These are phyloP conservation scores for Nannochloris sp. DNA, from an alignment of 139 green algal genomes.

Conservation along the genomic window DNA sequence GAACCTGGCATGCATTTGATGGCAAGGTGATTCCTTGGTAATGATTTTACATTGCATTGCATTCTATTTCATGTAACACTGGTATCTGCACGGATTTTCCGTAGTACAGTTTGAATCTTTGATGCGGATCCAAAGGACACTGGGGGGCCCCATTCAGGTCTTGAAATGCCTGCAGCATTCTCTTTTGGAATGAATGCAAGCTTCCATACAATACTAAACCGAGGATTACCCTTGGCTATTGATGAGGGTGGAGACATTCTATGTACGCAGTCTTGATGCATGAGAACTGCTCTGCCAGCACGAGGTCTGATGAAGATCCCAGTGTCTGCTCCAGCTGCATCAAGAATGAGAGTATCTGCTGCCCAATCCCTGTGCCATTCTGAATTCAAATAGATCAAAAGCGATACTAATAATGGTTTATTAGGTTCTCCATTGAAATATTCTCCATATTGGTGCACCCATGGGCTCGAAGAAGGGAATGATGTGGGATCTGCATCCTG, in stretches of 20 bases:
- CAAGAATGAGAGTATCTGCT: slow-evolving; percentile 80
- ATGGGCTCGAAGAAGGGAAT: slow-evolving; percentile 38
- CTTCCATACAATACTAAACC: slow-evolving; percentile 62
- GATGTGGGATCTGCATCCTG: slow-evolving; percentile 74
- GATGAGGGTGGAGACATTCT: slow-evolving; percentile 35
- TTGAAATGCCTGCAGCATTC: neutral
- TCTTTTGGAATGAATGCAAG: slow-evolving; percentile 40
- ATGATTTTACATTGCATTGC: neutral
- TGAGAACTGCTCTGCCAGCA: slow-evolving; percentile 30
- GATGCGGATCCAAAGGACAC: slow-evolving; percentile 40
- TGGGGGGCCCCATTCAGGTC: slow-evolving; percentile 40
- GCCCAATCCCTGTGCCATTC: slow-evolving; percentile 56
- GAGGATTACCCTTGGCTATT: slow-evolving; percentile 19
- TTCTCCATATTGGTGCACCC: slow-evolving; percentile 36
- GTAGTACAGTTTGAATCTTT: slow-evolving; percentile 28
- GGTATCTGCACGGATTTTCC: slow-evolving; percentile 4
- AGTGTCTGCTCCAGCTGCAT: slow-evolving; percentile 39
- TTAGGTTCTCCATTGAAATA: slow-evolving; percentile 78
- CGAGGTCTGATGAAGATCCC: slow-evolving; percentile 63
- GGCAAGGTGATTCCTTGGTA: slow-evolving; percentile 22
- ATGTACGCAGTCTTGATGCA: slow-evolving; percentile 62
- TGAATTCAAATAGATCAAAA: slow-evolving; percentile 76
- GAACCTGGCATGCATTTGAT: slow-evolving; percentile 15
- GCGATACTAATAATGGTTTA: slow-evolving; percentile 64
- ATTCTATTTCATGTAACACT: neutral